A percentile compares a stretch with the other conserved stretches of the same genome.
These are phyloP conservation scores for Boletellus ananas DNA, from an alignment of 768 basidiomycete species.

Conservation along the genomic window DNA sequence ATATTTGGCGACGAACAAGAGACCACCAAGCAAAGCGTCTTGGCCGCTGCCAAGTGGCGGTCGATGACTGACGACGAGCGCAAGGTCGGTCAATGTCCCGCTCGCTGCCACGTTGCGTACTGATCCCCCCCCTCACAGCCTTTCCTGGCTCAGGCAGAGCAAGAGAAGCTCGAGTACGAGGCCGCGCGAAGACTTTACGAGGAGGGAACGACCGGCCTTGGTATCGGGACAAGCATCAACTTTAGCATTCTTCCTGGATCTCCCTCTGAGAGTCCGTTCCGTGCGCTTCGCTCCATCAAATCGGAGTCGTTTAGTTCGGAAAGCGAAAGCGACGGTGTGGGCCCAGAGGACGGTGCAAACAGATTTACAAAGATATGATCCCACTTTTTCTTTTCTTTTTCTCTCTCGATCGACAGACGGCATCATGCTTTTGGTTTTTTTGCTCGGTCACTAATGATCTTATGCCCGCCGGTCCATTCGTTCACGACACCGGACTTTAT, in stretches of 20 bases:
- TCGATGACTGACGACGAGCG: slow-evolving; percentile 91
- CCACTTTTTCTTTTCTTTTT: slow-evolving; percentile 15
- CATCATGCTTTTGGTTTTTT: slow-evolving; percentile 18
- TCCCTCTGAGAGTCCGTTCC: slow-evolving; percentile 46
- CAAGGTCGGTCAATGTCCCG: slow-evolving; percentile 52
- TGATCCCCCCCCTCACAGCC: slow-evolving; percentile 49
- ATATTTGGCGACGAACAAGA: slow-evolving; percentile 90
- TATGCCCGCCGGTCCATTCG: slow-evolving; percentile 16
- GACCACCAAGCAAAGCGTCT: slow-evolving; percentile 91
- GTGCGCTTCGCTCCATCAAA: slow-evolving; percentile 45
- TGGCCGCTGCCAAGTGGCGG: slow-evolving; percentile 91
- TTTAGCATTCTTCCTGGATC: slow-evolving; percentile 77
- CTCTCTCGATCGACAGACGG: slow-evolving; percentile 12
- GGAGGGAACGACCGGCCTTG: slow-evolving; percentile 67
- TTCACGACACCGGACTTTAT: slow-evolving; percentile 31
- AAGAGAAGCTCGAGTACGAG: slow-evolving; percentile 94
- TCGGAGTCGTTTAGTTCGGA: slow-evolving; percentile 62
- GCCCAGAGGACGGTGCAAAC: slow-evolving; percentile 45
- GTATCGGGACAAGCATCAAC: slow-evolving; percentile 69
- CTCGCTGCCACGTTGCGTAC: slow-evolving; percentile 3
- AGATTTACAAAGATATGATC: slow-evolving; percentile 36
- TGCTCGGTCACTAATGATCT: slow-evolving; percentile 32
- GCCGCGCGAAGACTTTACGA: slow-evolving; percentile 82
- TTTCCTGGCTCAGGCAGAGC: slow-evolving; percentile 89
- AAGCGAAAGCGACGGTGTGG: slow-evolving; percentile 65